These are phyloP conservation scores for Penicillium maclennaniae DNA, from an alignment of 495 filamentous ascomycete species.

Conservation along the genomic window DNA sequence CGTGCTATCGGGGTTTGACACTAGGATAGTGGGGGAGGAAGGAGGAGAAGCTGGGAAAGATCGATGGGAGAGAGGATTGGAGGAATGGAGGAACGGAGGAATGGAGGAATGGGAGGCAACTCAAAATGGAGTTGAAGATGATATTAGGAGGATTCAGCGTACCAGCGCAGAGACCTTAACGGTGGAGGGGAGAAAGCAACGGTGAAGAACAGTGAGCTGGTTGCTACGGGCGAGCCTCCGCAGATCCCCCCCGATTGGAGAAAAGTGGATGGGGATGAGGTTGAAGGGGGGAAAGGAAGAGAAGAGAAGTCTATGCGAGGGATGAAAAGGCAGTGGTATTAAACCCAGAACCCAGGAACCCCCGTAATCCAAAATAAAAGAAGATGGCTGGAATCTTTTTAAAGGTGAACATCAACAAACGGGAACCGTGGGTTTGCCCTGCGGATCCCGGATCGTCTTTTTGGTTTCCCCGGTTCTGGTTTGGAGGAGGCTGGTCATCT, in stretches of 20 bases:
- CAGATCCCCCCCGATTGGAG: conserved; percentile 28
- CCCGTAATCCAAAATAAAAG: conserved; percentile 1
- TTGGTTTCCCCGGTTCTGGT: conserved; percentile 13
- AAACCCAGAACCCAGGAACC: not conserved
- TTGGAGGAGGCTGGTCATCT: not conserved
- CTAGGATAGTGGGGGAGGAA: conserved; percentile 18
- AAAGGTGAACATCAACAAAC: conserved; percentile 14
- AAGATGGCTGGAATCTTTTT: conserved; percentile 7
- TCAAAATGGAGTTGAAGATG: conserved; percentile 7
- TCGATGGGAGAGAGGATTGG: not conserved
- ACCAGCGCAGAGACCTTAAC: conserved; percentile 27
- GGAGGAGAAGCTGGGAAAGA: conserved; percentile 8
- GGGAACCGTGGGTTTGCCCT: conserved; percentile 8
- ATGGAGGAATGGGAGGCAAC: conserved; percentile 9
- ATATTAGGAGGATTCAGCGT: conserved; percentile 19
- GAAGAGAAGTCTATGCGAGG: conserved; percentile 9
- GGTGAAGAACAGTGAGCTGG: conserved; percentile 8
- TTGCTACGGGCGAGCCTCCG: conserved; percentile 15
- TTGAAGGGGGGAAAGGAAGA: conserved; percentile 8
- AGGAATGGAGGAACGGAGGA: conserved; percentile 2
- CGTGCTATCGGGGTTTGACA: conserved; percentile 16
- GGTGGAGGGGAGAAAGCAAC: conserved; percentile 18
- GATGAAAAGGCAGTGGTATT: conserved; percentile 5
- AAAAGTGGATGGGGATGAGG: conserved; percentile 8
- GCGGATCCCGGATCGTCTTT: conserved; percentile 16